phyloP scores from a whole-genome alignment of 257 asterid species.

The Nicotiana tomentosiformis region DNA sequence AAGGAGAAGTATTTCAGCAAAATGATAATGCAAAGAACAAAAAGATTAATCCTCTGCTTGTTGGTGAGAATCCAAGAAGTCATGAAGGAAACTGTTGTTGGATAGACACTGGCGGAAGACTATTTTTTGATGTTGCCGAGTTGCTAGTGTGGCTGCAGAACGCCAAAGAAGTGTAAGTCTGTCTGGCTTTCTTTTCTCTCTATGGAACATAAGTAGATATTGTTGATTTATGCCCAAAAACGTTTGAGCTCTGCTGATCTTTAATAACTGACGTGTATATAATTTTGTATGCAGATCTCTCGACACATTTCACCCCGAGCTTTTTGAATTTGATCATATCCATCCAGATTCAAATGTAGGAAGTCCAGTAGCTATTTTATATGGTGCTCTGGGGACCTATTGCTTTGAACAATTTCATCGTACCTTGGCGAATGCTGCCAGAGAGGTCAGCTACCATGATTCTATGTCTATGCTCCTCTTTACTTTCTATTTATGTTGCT shows the following conservation, averaged over 20 bases:
- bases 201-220: not conserved
- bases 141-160: conserved; percentile 65
- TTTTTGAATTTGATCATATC: conserved; percentile 90
- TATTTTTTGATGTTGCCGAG: conserved; percentile 62
- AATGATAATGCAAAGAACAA: conserved; percentile 34
- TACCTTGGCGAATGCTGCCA: conserved; percentile 63
- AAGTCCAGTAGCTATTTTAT: conserved; percentile 60
- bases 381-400: conserved; percentile 88
- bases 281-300: conserved; percentile 42
- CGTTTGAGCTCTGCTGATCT: conserved; percentile 5
- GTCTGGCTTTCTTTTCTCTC: conserved; percentile 22
- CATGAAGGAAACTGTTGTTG: conserved; percentile 78
- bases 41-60: conserved; percentile 35
- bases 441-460: conserved; percentile 40
- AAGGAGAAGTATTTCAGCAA: conserved; percentile 36
- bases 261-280: not conserved
- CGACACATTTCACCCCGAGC: conserved; percentile 76
- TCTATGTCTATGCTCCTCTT: not conserved
- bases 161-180: conserved; percentile 55
- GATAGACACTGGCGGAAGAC: conserved; percentile 86
- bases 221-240: not conserved
- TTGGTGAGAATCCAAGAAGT: conserved; percentile 42
- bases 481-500: not conserved
- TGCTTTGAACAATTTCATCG: conserved; percentile 84
- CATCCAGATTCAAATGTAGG: conserved; percentile 78